A percentile compares a stretch with the other conserved stretches of the same genome.
phyloP scores from a whole-genome alignment of 495 filamentous ascomycete species.

The Lophiotrema nucula region DNA sequence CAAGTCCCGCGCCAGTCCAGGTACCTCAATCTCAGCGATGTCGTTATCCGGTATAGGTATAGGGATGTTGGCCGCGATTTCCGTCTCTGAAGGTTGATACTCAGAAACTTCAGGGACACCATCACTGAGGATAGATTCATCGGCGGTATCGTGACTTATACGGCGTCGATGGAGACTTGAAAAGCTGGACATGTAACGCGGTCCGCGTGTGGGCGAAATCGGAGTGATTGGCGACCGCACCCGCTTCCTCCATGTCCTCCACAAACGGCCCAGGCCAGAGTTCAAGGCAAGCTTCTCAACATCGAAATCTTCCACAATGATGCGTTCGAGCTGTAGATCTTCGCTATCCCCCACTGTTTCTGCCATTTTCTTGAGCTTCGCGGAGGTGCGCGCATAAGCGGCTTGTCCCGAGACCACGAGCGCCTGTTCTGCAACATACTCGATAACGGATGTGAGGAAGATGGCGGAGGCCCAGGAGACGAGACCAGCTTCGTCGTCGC shows the following conservation, averaged over 20 bases:
- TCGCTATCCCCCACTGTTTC: slow-evolving; percentile 35
- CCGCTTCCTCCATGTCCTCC: slow-evolving; percentile 93
- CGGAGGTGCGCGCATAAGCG: slow-evolving; percentile 67
- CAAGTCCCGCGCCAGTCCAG: slow-evolving; percentile 57
- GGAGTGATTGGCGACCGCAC: slow-evolving; percentile 49
- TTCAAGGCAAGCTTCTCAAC: slow-evolving; percentile 92
- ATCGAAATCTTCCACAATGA: slow-evolving; percentile 85
- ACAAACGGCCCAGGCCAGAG: slow-evolving; percentile 80
- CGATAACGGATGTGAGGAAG: slow-evolving; percentile 90
- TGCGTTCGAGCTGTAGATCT: slow-evolving; percentile 50
- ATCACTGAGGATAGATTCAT: slow-evolving; percentile 8
- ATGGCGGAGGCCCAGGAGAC: slow-evolving; percentile 93
- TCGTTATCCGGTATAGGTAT: slow-evolving; percentile 69
- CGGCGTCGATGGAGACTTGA: slow-evolving; percentile 21
- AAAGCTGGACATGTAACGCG: slow-evolving; percentile 25
- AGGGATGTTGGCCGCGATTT: slow-evolving; percentile 53
- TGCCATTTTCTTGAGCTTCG: slow-evolving; percentile 48
- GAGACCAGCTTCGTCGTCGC: slow-evolving; percentile 52
- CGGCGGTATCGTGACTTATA: slow-evolving; percentile 21
- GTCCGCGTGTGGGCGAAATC: slow-evolving; percentile 29
- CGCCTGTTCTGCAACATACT: slow-evolving; percentile 90
- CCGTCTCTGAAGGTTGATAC: slow-evolving; percentile 41
- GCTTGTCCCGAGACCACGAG: slow-evolving; percentile 86
- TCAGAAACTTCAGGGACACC: slow-evolving; percentile 30
- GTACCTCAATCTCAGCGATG: slow-evolving; percentile 70